phyloP scores from a whole-genome alignment of 371 early-diverging fungal species.

The Batkoa obscura region DNA sequence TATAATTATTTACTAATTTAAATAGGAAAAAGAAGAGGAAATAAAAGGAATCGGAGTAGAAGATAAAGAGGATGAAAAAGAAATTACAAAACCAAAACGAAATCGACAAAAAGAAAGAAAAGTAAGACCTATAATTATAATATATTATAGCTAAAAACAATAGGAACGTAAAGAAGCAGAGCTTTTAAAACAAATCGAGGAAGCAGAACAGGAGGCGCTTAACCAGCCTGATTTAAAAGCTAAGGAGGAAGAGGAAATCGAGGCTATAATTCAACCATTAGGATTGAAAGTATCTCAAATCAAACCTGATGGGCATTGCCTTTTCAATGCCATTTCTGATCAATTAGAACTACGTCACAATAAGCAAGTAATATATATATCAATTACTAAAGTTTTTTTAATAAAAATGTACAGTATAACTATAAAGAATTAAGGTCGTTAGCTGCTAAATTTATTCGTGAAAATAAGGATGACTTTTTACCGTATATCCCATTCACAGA shows the following conservation, averaged over 20 bases:
- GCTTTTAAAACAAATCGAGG: background rate
- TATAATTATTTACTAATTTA: too few relatives aligned
- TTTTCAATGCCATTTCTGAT: conserved; percentile 2
- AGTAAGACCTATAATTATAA: background rate
- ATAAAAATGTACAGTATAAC: background rate
- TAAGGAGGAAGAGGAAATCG: background rate
- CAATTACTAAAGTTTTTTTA: background rate
- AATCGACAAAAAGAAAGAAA: background rate
- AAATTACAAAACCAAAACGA: background rate
- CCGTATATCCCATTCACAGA: background rate
- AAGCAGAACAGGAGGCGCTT: conserved; percentile 2
- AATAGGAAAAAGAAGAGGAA: background rate
- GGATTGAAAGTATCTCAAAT: background rate
- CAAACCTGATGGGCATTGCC: conserved; percentile 3
- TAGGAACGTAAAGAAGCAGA: conserved; percentile 5
- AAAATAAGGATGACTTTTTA: conserved; percentile 2
- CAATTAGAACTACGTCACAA: background rate
- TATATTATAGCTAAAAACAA: background rate
- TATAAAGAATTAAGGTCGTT: background rate
- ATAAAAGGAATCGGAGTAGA: background rate
- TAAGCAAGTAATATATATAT: background rate
- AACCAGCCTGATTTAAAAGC: background rate
- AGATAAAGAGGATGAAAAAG: background rate
- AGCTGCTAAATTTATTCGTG: background rate
- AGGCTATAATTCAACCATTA: background rate